Evolutionary conservation across 73 alveolate genomes (phyloP), one percentile per base, ranked within the genome.

Genomic region (Urostyla sp.): DNA sequence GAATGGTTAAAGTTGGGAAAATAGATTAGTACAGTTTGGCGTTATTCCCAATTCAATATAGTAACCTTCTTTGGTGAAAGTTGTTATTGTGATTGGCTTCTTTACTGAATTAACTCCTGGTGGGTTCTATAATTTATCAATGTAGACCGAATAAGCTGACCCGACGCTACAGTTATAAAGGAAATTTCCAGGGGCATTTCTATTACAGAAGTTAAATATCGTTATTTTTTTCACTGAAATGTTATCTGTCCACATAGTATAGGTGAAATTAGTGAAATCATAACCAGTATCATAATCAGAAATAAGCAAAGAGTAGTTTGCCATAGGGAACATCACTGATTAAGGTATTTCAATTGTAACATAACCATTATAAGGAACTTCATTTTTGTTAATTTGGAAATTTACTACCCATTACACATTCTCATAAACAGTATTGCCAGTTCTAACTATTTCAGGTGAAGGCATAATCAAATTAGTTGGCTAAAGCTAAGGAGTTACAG

Each of bases 401-500:
- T 59, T 51, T 13, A 60, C 18, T 0, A 50, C 52, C 88, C 88
- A 84, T 1, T 27, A 27, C 0, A 84, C 85, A 38, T 49, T 75
- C 32, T 52, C 61, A 38, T 50, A 38, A 24, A 84, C 79, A n/a
- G 38, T 58, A 59, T 75, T 75, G 28, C 37, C 51, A n/a, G 84
- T 51, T 30, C 92, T 74, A n/a, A 61, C 43, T 16, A 84, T 84
- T 48, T 75, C 88, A 1, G 87, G 87, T n/a, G 80, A 50, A 4
- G 87, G 83, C 0, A 85, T 20, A 5, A 53, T 63, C 24, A 85
- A 18, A 35, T 57, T 37, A 51, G 82, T 84, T 28, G 80, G 87
- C 3, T 51, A 32, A 13, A 85, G 44, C 18, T 58, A 52, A 35
- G 93, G 93, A 13, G 72, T 52, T 0, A 78, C 83, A 51, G 52